Evolutionary conservation across 305 asterid species (phyloP).

Genomic region (Solanum aculeatissimum): DNA sequence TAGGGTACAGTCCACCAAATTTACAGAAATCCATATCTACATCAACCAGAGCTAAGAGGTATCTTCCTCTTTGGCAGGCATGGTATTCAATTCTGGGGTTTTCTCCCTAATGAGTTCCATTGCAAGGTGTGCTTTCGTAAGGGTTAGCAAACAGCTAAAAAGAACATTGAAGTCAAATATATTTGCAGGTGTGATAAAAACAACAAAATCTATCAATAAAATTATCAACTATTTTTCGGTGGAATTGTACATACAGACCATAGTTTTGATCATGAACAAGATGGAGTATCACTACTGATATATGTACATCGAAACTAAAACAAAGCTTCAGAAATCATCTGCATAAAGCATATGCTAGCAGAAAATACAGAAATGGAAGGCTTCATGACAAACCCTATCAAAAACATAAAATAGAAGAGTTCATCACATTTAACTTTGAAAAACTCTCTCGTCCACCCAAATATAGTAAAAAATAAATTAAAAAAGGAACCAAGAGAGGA

Average conservation of each 20-base stretch:
- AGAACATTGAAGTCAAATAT: neutral
- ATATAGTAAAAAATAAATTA: neutral
- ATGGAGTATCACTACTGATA: neutral
- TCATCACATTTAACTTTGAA: neutral
- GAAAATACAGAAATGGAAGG: neutral
- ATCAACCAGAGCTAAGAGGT: neutral
- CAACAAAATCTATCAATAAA: neutral
- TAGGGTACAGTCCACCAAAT: neutral
- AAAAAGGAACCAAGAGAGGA: neutral
- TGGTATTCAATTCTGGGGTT: neutral
- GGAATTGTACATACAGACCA: neutral
- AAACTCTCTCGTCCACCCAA: neutral
- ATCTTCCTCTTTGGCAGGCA: neutral
- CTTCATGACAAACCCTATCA: neutral
- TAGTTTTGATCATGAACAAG: neutral
- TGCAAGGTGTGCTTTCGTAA: neutral
- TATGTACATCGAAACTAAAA: neutral
- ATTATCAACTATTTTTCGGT: neutral
- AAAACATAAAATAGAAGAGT: neutral
- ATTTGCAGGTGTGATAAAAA: neutral
- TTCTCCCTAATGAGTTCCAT: neutral
- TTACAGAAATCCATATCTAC: neutral
- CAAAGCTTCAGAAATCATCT: neutral
- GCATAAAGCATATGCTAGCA: neutral
- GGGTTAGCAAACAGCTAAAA: neutral